Base-by-base conservation (phyloP, 257 asterid species). In the Lycium ferocissimum region DNA sequence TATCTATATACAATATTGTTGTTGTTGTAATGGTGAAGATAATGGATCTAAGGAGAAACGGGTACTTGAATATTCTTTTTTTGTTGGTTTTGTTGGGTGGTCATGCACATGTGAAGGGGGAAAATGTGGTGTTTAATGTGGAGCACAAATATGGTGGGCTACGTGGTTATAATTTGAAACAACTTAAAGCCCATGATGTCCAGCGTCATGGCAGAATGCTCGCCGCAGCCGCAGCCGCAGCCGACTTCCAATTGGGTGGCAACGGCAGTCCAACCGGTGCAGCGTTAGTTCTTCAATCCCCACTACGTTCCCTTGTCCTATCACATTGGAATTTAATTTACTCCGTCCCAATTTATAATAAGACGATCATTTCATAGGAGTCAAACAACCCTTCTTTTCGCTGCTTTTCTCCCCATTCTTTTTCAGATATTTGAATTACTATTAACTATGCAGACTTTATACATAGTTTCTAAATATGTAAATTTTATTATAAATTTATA, bases 151-250 rank as follows among this genome's bases (percentile, higher is more conserved):
- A 87, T 67, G 96, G 94, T 26, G 91, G 93, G 35, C 6, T 40
- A 3, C 91, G 91, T 58, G 91, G 49, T 79, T 87, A 84, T 40
- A 63, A 82, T 35, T 58, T 93, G 89, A 54, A 33, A 8, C 87
- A 85, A 76, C 86, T 93, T 3, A 84, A 78, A 87, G 91, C 86
- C n/a, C 97, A 93, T 57, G 97, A 93, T 81, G 72, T 84, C 4
- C 91, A 38, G n/a, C 92, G 95, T 80, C 97, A 93, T 18, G 93
- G 92, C 56, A 89, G 97, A 73, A 70, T 79, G 88, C 95, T 93
- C 7, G 73, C 87, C 75, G 88, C 86, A 56, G 49, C 89, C 75
- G 88, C 86, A 56, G 49, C 89, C 20, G 95, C 86, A 56, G 56
- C 89, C 20, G 95, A 92, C 82, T 89, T 92, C 56, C 88, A 59